Evolutionary conservation across 306 rosid genomes (phyloP), one percentile per base, ranked within the genome.

Genomic region (Cucurbita ficifolia): DNA sequence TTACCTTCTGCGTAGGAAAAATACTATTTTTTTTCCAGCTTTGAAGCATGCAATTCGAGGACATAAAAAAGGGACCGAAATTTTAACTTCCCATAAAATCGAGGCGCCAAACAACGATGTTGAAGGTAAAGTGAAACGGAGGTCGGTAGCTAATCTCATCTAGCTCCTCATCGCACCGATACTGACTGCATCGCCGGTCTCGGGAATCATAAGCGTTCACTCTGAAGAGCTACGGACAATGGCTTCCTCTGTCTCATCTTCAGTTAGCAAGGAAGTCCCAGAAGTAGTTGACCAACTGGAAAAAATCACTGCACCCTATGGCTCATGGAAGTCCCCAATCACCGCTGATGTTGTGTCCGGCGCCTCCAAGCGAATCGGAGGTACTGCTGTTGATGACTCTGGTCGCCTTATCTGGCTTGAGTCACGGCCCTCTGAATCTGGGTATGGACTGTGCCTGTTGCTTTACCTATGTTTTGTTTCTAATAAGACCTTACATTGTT

Each of bases 241-340:
- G 95, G 67, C 91, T 61, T 78, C 90, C 75, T 49, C 72, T 38
- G 24, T 78, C 36, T 63, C 79, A 7, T 71, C 83, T n/a, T 40
- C 79, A 4, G 52, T 45, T 24, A 50, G 17, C 46, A 42, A 42
- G 46, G 46, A 42, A 42, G 11, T 42, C 46, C 46, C 46, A 2
- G 0, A 8, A 42, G 46, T 42, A 42, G 46, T 0, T 49, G 16
- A 49, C 17, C 53, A 49, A 49, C 53, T 14, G 69, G 78, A 80
- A 9, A 83, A 46, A 81, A 51, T 75, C 58, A 33, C 84, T 5
- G 86, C 94, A 42, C 97, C 97, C 3, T 94, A 85, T 61, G 98
- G 98, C 42, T 87, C 98, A 6, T 90, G 98, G 98, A 88, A 86
- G 72, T 94, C 98, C 29, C 92, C 96, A 8, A 83, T 94, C 86